Conservation (phyloP, 805 yeast genomes). For the Hyphopichia homilentoma region DNA sequence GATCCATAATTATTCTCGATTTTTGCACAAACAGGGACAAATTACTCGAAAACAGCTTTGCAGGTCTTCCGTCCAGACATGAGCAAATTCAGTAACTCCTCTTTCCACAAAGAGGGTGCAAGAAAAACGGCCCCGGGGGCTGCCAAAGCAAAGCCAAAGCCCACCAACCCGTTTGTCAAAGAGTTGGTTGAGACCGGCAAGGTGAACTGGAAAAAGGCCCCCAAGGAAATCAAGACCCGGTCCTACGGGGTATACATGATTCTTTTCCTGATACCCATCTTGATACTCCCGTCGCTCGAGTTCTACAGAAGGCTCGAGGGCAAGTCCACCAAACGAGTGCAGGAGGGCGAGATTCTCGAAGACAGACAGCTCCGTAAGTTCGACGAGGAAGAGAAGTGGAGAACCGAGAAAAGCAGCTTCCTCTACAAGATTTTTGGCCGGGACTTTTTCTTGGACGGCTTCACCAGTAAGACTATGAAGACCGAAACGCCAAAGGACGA, state of each 20-base stretch:
- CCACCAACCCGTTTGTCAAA: conserved; percentile 25
- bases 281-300: conserved; percentile 31
- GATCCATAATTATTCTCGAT: too few relatives aligned
- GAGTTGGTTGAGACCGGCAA: conserved; percentile 37
- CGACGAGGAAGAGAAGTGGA: conserved; percentile 39
- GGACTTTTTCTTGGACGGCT: conserved; percentile 42
- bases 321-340: conserved; percentile 35
- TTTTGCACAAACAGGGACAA: too few relatives aligned
- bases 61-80: too few relatives aligned
- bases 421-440: conserved; percentile 37
- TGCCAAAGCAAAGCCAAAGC: conserved; percentile 10
- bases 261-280: conserved; percentile 35
- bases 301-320: conserved; percentile 36
- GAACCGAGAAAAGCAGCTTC: conserved; percentile 30
- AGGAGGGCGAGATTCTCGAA: conserved; percentile 36
- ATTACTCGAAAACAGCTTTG: too few relatives aligned
- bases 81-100: conserved; percentile 23
- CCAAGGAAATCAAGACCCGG: conserved; percentile 30
- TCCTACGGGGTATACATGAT: conserved; percentile 37
- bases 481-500: conserved; percentile 1
- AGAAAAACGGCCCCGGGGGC: conserved; percentile 9
- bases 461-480: conserved; percentile 38
- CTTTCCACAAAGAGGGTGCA: conserved; percentile 24
- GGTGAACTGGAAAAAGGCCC: conserved; percentile 44
- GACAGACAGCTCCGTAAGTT: conserved; percentile 30